Percentiles rank a stretch among this genome's conserved stretches.
These are phyloP conservation scores for Saturnispora diversa DNA, from an alignment of 805 yeast species.

Conservation along the genomic window DNA sequence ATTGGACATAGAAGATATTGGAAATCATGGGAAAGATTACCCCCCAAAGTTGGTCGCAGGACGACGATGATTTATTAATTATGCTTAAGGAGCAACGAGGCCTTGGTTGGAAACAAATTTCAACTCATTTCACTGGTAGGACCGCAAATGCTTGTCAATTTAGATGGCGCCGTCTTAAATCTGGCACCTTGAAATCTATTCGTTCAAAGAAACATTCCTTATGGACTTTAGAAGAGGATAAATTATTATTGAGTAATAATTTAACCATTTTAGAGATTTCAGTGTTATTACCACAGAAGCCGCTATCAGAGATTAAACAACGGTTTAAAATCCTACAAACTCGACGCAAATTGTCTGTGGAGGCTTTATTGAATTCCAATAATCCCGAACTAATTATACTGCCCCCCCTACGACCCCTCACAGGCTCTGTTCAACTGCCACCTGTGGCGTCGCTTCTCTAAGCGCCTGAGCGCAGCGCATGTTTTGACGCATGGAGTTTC, in stretches of 20 bases:
- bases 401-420: constrained; percentile 1
- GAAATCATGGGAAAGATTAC: constrained; percentile 6
- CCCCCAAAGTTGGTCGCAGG: constrained; percentile 63
- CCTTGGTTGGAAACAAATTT: constrained; percentile 85
- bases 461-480: not conserved
- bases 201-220: not conserved
- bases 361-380: not conserved
- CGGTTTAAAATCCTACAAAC: not conserved
- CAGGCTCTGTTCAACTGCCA: not conserved
- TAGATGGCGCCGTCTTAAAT: constrained; percentile 70
- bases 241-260: not conserved
- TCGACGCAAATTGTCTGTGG: constrained; percentile 1
- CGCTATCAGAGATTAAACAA: constrained; percentile 1
- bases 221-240: constrained; percentile 7
- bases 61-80: constrained; percentile 62
- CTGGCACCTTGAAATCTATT: constrained; percentile 32
- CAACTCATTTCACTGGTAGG: constrained; percentile 65
- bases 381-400: not conserved
- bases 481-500: not conserved
- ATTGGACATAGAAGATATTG: not conserved
- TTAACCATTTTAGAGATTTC: constrained; percentile 4
- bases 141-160: constrained; percentile 89
- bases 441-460: constrained; percentile 3
- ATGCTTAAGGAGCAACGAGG: constrained; percentile 74
- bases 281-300: constrained; percentile 4